Evolutionary conservation across 2,329 filamentous ascomycete species (phyloP), one percentile per base, ranked within the genome.

Genomic region (Tolypocladium amazonense): DNA sequence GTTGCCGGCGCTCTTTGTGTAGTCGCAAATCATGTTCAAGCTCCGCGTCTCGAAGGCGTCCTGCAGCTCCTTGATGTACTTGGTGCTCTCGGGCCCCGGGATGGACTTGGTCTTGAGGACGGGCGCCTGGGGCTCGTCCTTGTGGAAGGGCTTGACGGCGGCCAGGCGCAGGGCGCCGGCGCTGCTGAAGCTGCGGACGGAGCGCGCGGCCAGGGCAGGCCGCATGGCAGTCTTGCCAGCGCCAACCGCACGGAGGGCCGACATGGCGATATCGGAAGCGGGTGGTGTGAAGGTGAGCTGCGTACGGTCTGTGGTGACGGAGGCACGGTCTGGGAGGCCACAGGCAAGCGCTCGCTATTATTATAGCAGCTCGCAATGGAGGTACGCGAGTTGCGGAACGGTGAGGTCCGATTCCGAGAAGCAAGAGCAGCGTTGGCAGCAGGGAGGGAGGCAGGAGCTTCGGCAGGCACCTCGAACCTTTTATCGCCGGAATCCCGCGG

Each of bases 1-100:
- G 79, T 96, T 96, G 69, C 91, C 91, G 61, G 80, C 76, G 67
- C 87, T 89, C 75, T 86, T 84, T 65, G 81, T 79, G 75, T 90
- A 93, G 74, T 92, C 88, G 62, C 82, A 82, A 68, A 92, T 79
- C 85, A 92, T 89, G 79, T 94, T 95, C 77, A 93, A 76, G 75
- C 88, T 91, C 62, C 91, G 83, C 6, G 89, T 93, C 73, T 96
- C 91, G 70, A 94, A 95, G 61, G 95, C 88, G 70, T 86, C 79
- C 75, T 88, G 79, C 63, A 96, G 82, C 72, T 90, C 84, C 63
- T 85, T 78, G 64, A 89, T 85, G 57, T 83, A 81, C 67, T 85
- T 81, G 77, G 86, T 81, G 73, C 87, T 86, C 77, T 87, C 82
- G 43, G 90, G 90, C 0, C 91, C 91, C 0, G 91, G 91, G 60